Base-by-base conservation (phyloP, 2,329 filamentous ascomycete genomes). In the Cladophialophora psammophila region DNA sequence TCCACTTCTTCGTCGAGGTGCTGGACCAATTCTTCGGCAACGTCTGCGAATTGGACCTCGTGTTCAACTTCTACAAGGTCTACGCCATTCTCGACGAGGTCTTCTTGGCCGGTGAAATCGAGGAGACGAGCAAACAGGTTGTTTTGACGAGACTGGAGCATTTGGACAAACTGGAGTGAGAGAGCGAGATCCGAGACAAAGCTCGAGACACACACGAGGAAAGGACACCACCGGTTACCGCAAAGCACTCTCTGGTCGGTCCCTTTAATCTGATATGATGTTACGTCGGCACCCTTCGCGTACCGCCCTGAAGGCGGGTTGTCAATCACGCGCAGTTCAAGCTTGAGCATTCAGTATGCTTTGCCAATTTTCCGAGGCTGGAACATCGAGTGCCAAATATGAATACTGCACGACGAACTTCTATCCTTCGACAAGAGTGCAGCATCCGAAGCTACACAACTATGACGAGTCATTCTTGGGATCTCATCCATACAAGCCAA, bases 1-100 rank as follows among this genome's bases (percentile, higher is more conserved):
- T 99, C 76, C 95, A 99, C 82, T 99, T 99, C 85, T 99, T 99
- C 77, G 95, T 99, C 74, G 95, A 99, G 83, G 95, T 99, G 69
- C 86, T 99, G 75, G 95, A 99, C 85, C 90, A 94, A 76, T 99
- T 99, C 82, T 99, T 99, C 80, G 95, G 95, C 72, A 99, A 99
- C 79, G 95, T 99, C 66, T 99, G 95, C 83, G 95, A 99, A 84
- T 85, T 99, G 78, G 95, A 99, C 82, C 83, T 99, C 78, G 87
- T 90, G 18, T 90, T 90, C 76, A 90, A 90, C 73, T 90, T 90
- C 72, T 90, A 90, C 78, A 90, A 90, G 83, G 94, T 99, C 71
- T 99, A 99, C 80, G 95, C 95, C 57, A 99, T 99, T 71, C 88
- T 99, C 34, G 95, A 99, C 77, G 95, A 99, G 83, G 95, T 99